Percentiles rank a stretch among this genome's conserved stretches.
phyloP scores from a whole-genome alignment of 306 rosid genomes.

The barrel medic (Medicago truncatula) region MtrunA17r5.0-ANR NC_053045.1:6425001-6425500 shows the following conservation, averaged over 20 bases:
- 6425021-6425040: not conserved
- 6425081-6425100: too few species aligned
- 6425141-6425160: too few species aligned
- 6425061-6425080: too few species aligned
- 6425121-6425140: too few species aligned
- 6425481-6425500: not conserved
- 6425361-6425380: not conserved
- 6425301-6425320: not conserved
- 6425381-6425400: not conserved
- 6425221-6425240: not conserved
- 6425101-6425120: too few species aligned
- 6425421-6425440: not conserved
- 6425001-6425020: constrained; percentile 10
- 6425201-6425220: too few species aligned
- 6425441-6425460: not conserved
- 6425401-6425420: not conserved
- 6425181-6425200: too few species aligned
- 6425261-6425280: too few species aligned
- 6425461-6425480: not conserved
- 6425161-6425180: too few species aligned
- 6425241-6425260: not conserved
- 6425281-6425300: not conserved
- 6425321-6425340: not conserved
- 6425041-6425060: too few species aligned
- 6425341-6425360: not conserved